Base-by-base conservation (phyloP, 139 green algal species). In the Zygnema circumcarinatum region DNA sequence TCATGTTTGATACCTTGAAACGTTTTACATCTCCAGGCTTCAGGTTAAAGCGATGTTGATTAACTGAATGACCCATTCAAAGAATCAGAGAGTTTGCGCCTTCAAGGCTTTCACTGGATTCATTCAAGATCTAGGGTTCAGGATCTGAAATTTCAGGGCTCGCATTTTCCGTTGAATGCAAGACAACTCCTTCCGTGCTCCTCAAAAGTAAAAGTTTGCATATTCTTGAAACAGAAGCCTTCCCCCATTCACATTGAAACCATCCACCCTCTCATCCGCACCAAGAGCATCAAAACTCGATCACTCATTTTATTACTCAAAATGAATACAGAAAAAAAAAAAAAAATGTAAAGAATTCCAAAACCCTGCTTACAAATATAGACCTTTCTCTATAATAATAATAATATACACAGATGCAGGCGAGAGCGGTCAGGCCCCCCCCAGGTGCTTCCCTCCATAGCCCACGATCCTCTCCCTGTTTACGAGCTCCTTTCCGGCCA, bases 401-500 rank as follows among this genome's bases (percentile, higher is more conserved):
- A 62, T 62, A 16, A 62, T 25, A 25, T 62, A 62, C 47, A 7
- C 47, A 7, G 7, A 62, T 62, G 16, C 7, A 62, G 47, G 16
- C 16, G 7, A 16, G 47, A 25, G 47, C 16, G 7, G 7, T 83
- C 38, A 85, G 35, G 79, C 79, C 25, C 42, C 42, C 31, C 79
- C 79, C 20, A 25, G n/a, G 35, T 85, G 79, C 41, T 85, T 85
- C 22, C 79, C 81, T 40, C n/a, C 81, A 31, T 87, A 87, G 21
- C 81, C 81, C 29, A 87, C 81, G 1, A 87, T 2, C 22, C 54
- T 39, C 54, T 81, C 38, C 21, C 47, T 2, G 68, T 88, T 88
- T 3, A 88, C 83, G 40, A 88, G 83, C 68, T 85, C 83, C 29
- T 88, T 88, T n/a, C 83, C 83, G 2, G 72, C 83, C 36, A 88